These are phyloP conservation scores for Hemisphaericaspora xylanilytica DNA, from an alignment of 1,139 yeast species.

Conservation along the genomic window DNA sequence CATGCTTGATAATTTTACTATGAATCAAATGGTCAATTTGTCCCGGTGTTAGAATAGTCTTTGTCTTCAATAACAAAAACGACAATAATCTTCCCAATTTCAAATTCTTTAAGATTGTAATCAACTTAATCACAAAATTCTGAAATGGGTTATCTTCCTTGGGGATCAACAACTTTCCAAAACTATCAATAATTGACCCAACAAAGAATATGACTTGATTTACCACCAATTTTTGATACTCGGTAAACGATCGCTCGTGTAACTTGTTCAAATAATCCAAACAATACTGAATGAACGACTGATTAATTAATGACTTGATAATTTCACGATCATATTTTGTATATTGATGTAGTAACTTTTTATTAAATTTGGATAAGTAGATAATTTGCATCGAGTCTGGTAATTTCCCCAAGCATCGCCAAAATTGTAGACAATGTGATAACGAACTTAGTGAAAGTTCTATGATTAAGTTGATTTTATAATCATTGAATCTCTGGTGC, in stretches of 20 bases:
- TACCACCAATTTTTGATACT: constrained; percentile 3
- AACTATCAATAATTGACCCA: constrained; percentile 8
- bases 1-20: constrained; percentile 4
- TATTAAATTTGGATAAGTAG: constrained; percentile 9
- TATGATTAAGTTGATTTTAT: constrained; percentile 6
- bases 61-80: constrained; percentile 8
- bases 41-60: constrained; percentile 3
- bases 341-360: constrained; percentile 4
- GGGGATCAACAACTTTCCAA: constrained; percentile 5
- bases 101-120: constrained; percentile 6
- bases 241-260: constrained; percentile 3
- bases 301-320: constrained; percentile 5
- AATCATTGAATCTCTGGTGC: constrained; percentile 7
- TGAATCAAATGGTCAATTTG: constrained; percentile 9
- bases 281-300: constrained; percentile 7
- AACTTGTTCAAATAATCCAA: constrained; percentile 6
- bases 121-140: constrained; percentile 8
- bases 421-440: constrained; percentile 8
- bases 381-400: constrained; percentile 3
- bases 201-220: constrained; percentile 9
- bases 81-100: constrained; percentile 4
- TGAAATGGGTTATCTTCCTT: constrained; percentile 9
- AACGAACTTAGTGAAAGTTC: constrained; percentile 10
- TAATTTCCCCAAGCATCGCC: constrained; percentile 8
- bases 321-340: constrained; percentile 9